Conservation (phyloP, 2,329 filamentous ascomycete genomes). For the Aspergillus fructus region DNA sequence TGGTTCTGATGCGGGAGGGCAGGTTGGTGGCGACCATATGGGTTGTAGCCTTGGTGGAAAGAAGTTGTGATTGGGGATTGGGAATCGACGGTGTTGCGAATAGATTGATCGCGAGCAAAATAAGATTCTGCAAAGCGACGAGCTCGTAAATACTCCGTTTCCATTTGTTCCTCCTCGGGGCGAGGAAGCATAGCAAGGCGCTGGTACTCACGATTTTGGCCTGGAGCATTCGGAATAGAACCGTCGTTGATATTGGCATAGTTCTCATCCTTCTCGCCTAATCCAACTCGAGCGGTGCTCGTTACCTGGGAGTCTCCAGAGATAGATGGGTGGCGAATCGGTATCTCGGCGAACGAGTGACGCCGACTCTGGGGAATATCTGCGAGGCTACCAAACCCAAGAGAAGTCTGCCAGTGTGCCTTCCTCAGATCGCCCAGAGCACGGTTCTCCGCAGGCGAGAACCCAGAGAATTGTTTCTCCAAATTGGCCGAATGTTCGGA, state of each 20-base stretch:
- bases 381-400: slow-evolving; percentile 47
- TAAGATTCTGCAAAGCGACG: slow-evolving; percentile 45
- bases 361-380: slow-evolving; percentile 51
- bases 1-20: slow-evolving; percentile 42
- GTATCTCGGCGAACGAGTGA: slow-evolving; percentile 53
- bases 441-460: slow-evolving; percentile 43
- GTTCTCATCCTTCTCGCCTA: slow-evolving; percentile 38
- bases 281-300: slow-evolving; percentile 20
- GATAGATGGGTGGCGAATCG: slow-evolving; percentile 47
- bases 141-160: slow-evolving; percentile 40
- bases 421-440: slow-evolving; percentile 47
- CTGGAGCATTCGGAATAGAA: slow-evolving; percentile 35
- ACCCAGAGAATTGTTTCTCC: slow-evolving; percentile 41
- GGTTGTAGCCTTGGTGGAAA: slow-evolving; percentile 40
- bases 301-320: slow-evolving; percentile 32
- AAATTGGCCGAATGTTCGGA: slow-evolving; percentile 45
- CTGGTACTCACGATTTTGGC: slow-evolving; percentile 45
- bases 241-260: slow-evolving; percentile 38
- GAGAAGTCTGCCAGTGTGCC: slow-evolving; percentile 52
- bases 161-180: slow-evolving; percentile 31
- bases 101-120: slow-evolving; percentile 40
- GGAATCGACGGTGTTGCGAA: slow-evolving; percentile 32
- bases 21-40: slow-evolving; percentile 40
- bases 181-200: slow-evolving; percentile 34
- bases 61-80: slow-evolving; percentile 36